Evolutionary conservation across 2,329 filamentous ascomycete genomes (phyloP).

Genomic region (Aspergillus jensenii): DNA sequence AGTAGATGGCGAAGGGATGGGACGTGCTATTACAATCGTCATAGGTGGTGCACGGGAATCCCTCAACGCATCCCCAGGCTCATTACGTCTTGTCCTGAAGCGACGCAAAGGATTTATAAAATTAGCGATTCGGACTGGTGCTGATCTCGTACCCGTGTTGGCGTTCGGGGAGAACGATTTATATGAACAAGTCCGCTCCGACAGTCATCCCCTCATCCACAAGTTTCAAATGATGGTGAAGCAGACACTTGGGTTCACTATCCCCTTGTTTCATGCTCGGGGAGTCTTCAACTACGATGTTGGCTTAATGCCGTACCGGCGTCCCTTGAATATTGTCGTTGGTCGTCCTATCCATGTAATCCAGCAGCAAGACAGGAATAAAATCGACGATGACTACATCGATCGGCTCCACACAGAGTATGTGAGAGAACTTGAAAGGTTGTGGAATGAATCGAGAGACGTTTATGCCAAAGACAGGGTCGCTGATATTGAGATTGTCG

Average conservation of each 20-base stretch:
- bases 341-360: constrained; percentile 75
- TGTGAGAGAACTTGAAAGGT: constrained; percentile 56
- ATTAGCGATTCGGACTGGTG: constrained; percentile 86
- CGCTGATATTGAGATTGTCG: constrained; percentile 46
- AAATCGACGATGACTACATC: constrained; percentile 72
- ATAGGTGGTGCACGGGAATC: constrained; percentile 90
- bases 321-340: constrained; percentile 84
- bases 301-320: constrained; percentile 89
- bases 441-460: constrained; percentile 51
- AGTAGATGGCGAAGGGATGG: constrained; percentile 75
- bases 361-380: constrained; percentile 53
- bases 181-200: constrained; percentile 83
- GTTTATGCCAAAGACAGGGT: constrained; percentile 44
- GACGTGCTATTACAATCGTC: constrained; percentile 94
- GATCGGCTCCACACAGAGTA: constrained; percentile 79
- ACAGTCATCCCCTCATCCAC: constrained; percentile 75
- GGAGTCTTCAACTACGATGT: constrained; percentile 98
- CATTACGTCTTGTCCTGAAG: constrained; percentile 74
- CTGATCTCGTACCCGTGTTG: constrained; percentile 88
- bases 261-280: constrained; percentile 84
- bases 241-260: constrained; percentile 83
- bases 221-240: constrained; percentile 81
- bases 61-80: constrained; percentile 79
- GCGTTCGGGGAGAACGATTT: constrained; percentile 95
- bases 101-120: constrained; percentile 92